A percentile compares a stretch with the other conserved stretches of the same genome.
Conservation (phyloP, 2,329 filamentous ascomycete genomes). For the Gyromitra esculenta region DNA sequence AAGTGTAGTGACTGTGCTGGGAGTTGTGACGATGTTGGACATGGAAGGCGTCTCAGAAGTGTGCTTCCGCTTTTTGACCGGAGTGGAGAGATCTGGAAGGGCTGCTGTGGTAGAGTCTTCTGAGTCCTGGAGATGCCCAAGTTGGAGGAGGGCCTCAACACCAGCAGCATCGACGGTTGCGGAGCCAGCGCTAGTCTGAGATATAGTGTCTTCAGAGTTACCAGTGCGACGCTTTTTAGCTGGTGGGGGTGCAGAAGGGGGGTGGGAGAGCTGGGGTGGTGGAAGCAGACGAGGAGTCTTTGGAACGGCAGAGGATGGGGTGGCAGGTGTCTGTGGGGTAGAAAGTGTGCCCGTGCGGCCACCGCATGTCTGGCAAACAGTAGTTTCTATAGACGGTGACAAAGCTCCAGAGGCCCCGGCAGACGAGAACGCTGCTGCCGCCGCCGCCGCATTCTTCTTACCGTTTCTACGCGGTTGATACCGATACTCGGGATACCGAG, state of each 20-base stretch:
- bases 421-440: slow-evolving; percentile 55
- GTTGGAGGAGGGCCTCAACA: slow-evolving; percentile 57
- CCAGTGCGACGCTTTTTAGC: slow-evolving; percentile 50
- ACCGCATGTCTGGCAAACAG: slow-evolving; percentile 61
- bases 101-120: slow-evolving; percentile 49
- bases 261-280: slow-evolving; percentile 42
- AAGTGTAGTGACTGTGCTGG: slow-evolving; percentile 43
- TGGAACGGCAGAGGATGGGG: slow-evolving; percentile 53
- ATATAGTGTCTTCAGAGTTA: slow-evolving; percentile 46
- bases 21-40: slow-evolving; percentile 31
- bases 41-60: slow-evolving; percentile 51
- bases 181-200: slow-evolving; percentile 40
- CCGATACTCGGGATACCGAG: slow-evolving; percentile 90
- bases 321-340: slow-evolving; percentile 55
- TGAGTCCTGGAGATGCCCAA: slow-evolving; percentile 53
- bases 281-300: slow-evolving; percentile 51
- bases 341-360: slow-evolving; percentile 60
- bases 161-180: slow-evolving; percentile 52
- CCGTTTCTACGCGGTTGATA: slow-evolving; percentile 83
- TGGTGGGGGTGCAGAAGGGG: slow-evolving; percentile 39
- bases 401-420: slow-evolving; percentile 47
- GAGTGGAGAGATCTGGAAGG: slow-evolving; percentile 39
- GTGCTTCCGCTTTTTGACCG: slow-evolving; percentile 50
- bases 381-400: slow-evolving; percentile 56
- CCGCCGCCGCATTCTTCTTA: slow-evolving; percentile 59